These are phyloP conservation scores for Gossypium ekmanianum DNA, from an alignment of 345 rosid genomes.

Conservation along the genomic window DNA sequence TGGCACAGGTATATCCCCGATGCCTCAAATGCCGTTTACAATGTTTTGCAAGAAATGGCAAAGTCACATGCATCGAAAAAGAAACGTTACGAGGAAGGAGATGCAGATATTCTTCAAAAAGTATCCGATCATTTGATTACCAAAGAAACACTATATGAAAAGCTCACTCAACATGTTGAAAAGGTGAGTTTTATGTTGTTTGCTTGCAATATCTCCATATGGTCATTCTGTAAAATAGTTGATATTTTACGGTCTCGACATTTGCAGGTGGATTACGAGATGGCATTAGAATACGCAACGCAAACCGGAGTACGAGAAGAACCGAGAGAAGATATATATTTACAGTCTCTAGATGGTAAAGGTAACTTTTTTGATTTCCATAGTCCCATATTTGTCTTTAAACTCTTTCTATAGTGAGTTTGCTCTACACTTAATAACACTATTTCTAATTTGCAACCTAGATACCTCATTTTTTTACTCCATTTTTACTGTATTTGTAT, in stretches of 20 bases:
- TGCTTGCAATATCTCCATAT: neutral
- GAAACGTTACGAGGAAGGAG: conserved; percentile 49
- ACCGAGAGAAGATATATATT: conserved; percentile 63
- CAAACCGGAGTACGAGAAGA: conserved; percentile 91
- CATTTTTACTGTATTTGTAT: neutral
- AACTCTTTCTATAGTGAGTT: conserved; percentile 43
- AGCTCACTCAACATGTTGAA: conserved; percentile 79
- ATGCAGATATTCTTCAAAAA: conserved; percentile 49
- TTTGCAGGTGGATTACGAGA: conserved; percentile 93
- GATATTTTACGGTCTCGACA: neutral
- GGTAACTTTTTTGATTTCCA: conserved; percentile 43
- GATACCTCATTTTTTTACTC: neutral
- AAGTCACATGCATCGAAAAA: conserved; percentile 47
- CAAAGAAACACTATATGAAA: conserved; percentile 61
- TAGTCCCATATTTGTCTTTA: conserved; percentile 59
- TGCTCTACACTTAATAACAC: neutral
- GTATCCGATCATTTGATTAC: conserved; percentile 61
- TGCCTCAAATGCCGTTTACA: conserved; percentile 72
- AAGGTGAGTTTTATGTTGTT: conserved; percentile 40
- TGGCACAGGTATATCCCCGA: conserved; percentile 77
- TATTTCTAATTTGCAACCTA: neutral
- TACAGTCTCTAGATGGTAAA: conserved; percentile 44
- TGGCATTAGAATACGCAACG: conserved; percentile 94
- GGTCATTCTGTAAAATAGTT: neutral
- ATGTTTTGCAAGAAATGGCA: conserved; percentile 72